A percentile compares a stretch with the other conserved stretches of the same genome.
Conservation (phyloP, 192 early-diverging fungal genomes). For the Pilobolus umbonatus region DNA sequence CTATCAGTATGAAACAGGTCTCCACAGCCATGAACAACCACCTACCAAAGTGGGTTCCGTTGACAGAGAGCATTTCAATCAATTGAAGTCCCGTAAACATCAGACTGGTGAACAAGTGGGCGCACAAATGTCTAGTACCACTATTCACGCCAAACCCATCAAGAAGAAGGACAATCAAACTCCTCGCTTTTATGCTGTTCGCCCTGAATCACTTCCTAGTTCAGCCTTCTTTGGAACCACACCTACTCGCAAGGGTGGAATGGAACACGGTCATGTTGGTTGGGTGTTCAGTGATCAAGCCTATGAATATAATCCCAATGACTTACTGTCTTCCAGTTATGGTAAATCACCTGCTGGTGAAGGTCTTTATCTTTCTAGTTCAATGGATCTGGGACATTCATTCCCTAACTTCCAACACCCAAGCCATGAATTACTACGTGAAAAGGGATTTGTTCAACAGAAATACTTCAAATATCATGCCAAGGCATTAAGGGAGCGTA, state of each 20-base stretch:
- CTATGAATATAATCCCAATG: slow-evolving; percentile 54
- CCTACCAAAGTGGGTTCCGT: slow-evolving; percentile 60
- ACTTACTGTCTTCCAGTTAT: slow-evolving; percentile 41
- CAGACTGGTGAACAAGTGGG: neutral
- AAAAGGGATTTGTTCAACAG: slow-evolving; percentile 95
- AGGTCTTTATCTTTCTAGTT: slow-evolving; percentile 29
- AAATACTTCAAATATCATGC: slow-evolving; percentile 93
- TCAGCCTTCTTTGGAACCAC: slow-evolving; percentile 12
- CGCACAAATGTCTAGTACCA: neutral
- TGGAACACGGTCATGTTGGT: slow-evolving; percentile 67
- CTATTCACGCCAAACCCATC: slow-evolving; percentile 10
- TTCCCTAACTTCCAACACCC: slow-evolving; percentile 76
- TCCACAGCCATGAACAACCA: slow-evolving; percentile 27
- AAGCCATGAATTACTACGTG: slow-evolving; percentile 85
- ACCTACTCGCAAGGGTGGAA: neutral
- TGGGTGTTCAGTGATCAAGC: slow-evolving; percentile 73
- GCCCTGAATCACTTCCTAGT: slow-evolving; percentile 29
- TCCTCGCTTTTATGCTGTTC: slow-evolving; percentile 53
- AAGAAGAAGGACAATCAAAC: slow-evolving; percentile 10
- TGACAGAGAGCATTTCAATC: slow-evolving; percentile 52
- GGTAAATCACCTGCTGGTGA: slow-evolving; percentile 28
- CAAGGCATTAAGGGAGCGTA: slow-evolving; percentile 91
- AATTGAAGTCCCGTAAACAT: slow-evolving; percentile 35
- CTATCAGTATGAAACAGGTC: slow-evolving; percentile 79
- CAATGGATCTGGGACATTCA: slow-evolving; percentile 51